phyloP scores from a whole-genome alignment of 2,329 filamentous ascomycete species.

The Sclerotinia spermophila region DNA sequence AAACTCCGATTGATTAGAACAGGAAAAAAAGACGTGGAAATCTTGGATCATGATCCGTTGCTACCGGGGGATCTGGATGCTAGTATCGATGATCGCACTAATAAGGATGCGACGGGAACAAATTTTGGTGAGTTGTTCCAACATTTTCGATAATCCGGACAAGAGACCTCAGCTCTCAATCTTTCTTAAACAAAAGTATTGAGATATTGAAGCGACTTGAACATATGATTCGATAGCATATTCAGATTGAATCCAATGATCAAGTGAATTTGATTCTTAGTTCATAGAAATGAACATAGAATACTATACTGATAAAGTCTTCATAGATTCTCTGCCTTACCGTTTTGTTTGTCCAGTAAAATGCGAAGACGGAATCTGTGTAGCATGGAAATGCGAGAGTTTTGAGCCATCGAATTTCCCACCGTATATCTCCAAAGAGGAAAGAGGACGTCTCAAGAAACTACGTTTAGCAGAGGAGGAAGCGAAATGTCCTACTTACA shows the following conservation, averaged over 20 bases:
- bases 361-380: neutral
- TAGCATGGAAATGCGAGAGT: neutral
- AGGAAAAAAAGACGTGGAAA: neutral
- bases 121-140: neutral
- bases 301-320: neutral
- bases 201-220: neutral
- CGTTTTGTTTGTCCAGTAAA: neutral
- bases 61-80: neutral
- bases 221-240: neutral
- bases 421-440: neutral
- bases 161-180: neutral
- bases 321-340: neutral
- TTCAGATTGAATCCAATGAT: neutral
- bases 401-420: neutral
- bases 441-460: neutral
- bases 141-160: neutral
- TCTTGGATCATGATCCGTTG: fast-evolving
- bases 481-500: neutral
- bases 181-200: neutral
- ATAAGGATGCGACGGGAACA: neutral
- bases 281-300: neutral
- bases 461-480: neutral
- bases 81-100: too few species aligned
- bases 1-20: neutral
- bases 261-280: too few species aligned